Conservation (phyloP, 345 rosid genomes). For the Carallia pectinifolia region DNA sequence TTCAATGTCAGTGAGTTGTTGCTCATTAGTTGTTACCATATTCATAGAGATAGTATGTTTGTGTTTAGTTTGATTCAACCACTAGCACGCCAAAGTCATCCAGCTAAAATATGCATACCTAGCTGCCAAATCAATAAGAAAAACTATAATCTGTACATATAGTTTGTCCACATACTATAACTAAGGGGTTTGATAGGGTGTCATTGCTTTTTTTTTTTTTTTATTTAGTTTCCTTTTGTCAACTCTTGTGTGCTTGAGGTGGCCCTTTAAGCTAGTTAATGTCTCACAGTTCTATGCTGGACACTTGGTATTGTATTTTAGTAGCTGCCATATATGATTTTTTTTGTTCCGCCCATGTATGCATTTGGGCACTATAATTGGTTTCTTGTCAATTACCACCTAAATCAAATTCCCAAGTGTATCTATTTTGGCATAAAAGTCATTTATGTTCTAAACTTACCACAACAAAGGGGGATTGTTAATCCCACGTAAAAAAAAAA, state of each 20-base stretch:
- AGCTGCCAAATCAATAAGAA: neutral
- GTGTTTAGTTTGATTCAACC: too few species aligned
- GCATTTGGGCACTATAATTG: conserved; percentile 6
- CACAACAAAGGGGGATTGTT: too few species aligned
- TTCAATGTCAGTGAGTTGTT: too few species aligned
- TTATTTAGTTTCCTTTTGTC: too few species aligned
- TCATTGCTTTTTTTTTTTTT: neutral
- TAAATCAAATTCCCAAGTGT: conserved; percentile 13
- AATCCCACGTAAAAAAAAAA: too few species aligned
- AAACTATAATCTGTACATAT: neutral
- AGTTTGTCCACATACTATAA: neutral
- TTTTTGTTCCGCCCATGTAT: neutral
- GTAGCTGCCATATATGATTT: neutral
- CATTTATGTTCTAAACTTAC: too few species aligned
- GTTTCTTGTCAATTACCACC: conserved; percentile 19
- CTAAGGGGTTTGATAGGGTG: neutral
- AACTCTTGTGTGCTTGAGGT: too few species aligned
- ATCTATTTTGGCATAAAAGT: too few species aligned
- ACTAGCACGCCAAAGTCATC: too few species aligned
- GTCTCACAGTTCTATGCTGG: conserved; percentile 3
- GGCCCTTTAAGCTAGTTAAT: neutral
- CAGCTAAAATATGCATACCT: neutral
- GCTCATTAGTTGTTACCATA: too few species aligned
- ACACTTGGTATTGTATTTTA: conserved; percentile 9
- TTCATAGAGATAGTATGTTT: too few species aligned